These are phyloP conservation scores for Pythium biforme DNA, from an alignment of 352 stramenopile species.

Conservation along the genomic window DNA sequence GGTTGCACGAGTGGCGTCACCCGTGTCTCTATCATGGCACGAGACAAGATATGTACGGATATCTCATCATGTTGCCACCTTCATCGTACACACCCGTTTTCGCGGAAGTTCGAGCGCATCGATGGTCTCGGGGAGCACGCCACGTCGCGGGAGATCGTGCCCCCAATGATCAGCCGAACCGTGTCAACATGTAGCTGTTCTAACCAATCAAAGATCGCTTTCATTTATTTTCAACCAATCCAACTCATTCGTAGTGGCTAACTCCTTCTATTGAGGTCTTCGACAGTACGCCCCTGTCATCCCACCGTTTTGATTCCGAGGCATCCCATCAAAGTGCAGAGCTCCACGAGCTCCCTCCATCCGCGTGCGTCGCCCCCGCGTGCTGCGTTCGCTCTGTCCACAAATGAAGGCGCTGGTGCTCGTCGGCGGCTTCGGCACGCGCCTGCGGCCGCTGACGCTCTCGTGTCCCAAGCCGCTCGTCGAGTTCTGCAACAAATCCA, in stretches of 20 bases:
- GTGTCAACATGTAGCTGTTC: too few relatives aligned
- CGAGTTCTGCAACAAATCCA: conserved; percentile 91
- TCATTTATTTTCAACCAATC: conserved; percentile 11
- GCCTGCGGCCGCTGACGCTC: conserved; percentile 86
- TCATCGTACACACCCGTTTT: too few relatives aligned
- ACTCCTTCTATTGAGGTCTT: conserved; percentile 7
- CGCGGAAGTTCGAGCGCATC: too few relatives aligned
- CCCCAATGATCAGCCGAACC: neutral
- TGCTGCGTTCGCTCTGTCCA: too few relatives aligned
- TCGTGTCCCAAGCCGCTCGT: conserved; percentile 89
- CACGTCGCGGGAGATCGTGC: too few relatives aligned
- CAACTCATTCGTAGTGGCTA: neutral
- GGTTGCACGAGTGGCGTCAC: too few relatives aligned
- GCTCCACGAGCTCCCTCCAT: neutral
- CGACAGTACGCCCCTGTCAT: conserved; percentile 3
- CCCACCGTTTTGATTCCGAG: neutral
- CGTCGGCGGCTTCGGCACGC: conserved; percentile 88
- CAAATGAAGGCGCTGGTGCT: conserved; percentile 93
- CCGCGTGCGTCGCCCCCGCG: neutral
- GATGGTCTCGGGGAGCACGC: too few relatives aligned
- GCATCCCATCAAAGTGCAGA: neutral
- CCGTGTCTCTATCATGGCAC: too few relatives aligned
- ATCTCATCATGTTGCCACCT: too few relatives aligned
- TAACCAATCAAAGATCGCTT: neutral
- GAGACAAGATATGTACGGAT: too few relatives aligned